Percentiles rank a stretch among this genome's conserved stretches.
These are phyloP conservation scores for Aciculoconidium aculeatum DNA, from an alignment of 805 yeast genomes.

Conservation along the genomic window DNA sequence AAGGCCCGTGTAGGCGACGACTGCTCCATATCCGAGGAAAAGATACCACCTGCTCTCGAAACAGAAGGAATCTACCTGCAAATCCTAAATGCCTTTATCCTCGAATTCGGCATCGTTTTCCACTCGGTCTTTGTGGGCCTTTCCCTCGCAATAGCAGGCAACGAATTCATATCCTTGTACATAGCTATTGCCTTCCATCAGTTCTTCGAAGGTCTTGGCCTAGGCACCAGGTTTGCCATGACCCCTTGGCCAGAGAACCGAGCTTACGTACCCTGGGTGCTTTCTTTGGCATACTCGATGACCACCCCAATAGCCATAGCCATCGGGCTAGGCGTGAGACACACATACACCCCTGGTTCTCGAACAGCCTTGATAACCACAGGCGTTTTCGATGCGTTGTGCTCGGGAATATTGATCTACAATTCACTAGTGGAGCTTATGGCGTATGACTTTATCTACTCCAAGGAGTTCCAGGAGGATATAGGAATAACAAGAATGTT, in stretches of 20 bases:
- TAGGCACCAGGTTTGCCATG: conserved; percentile 25
- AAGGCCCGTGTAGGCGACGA: neutral
- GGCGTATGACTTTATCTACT: conserved; percentile 69
- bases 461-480: conserved; percentile 24
- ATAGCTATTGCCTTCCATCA: conserved; percentile 28
- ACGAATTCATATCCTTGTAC: conserved; percentile 22
- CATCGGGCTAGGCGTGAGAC: conserved; percentile 71
- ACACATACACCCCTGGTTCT: conserved; percentile 53
- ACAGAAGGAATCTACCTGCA: conserved; percentile 42
- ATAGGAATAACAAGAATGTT: conserved; percentile 16
- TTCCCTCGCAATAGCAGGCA: conserved; percentile 27
- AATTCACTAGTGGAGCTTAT: conserved; percentile 73
- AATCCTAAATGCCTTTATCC: conserved; percentile 43
- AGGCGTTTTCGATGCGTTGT: conserved; percentile 70
- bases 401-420: conserved; percentile 73
- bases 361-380: conserved; percentile 56
- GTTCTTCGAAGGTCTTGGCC: conserved; percentile 28
- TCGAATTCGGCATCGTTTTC: conserved; percentile 29
- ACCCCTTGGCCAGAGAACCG: conserved; percentile 20
- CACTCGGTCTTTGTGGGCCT: conserved; percentile 29
- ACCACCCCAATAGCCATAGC: conserved; percentile 74
- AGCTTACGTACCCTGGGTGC: conserved; percentile 43
- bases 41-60: no score
- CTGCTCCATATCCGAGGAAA: no score
- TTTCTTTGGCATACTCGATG: conserved; percentile 27